Conservation (phyloP, 2,329 filamentous ascomycete genomes). For the Podosphaera fusca region DNA sequence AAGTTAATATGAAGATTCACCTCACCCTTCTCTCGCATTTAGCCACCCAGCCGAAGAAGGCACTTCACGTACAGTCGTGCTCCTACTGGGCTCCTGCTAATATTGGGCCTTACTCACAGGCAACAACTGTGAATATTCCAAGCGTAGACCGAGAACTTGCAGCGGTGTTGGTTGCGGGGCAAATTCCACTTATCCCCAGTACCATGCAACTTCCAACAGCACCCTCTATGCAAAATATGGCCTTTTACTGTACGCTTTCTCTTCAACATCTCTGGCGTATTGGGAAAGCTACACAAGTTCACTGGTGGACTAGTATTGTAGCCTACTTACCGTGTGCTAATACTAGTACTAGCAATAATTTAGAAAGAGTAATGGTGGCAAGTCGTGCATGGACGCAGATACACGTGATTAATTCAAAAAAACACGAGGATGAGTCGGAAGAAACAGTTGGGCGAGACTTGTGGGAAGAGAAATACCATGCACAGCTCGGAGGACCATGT, state of each 20-base stretch:
- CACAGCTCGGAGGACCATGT: constrained; percentile 18
- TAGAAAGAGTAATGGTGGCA: constrained; percentile 20
- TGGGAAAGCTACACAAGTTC: constrained; percentile 44
- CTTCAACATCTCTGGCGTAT: constrained; percentile 83
- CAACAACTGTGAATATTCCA: constrained; percentile 31
- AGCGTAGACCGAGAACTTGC: constrained; percentile 10
- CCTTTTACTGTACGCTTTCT: constrained; percentile 39
- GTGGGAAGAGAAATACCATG: constrained; percentile 42
- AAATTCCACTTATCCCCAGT: constrained; percentile 68
- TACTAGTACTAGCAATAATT: neutral
- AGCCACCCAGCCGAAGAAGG: constrained; percentile 18
- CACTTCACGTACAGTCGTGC: constrained; percentile 72
- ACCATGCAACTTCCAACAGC: constrained; percentile 41
- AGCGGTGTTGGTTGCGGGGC: constrained; percentile 52
- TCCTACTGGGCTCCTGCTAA: constrained; percentile 98
- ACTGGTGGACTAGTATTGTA: constrained; percentile 53
- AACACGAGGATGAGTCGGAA: constrained; percentile 16
- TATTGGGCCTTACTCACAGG: constrained; percentile 91
- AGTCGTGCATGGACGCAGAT: constrained; percentile 23
- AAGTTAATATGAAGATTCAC: constrained; percentile 36
- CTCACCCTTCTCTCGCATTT: constrained; percentile 16
- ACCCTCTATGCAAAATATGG: constrained; percentile 7
- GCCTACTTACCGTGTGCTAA: constrained; percentile 38
- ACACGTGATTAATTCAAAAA: constrained; percentile 3
- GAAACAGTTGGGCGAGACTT: constrained; percentile 39